phyloP scores from a whole-genome alignment of 140 eudicot genomes.

The Oenanthe javanica region DNA sequence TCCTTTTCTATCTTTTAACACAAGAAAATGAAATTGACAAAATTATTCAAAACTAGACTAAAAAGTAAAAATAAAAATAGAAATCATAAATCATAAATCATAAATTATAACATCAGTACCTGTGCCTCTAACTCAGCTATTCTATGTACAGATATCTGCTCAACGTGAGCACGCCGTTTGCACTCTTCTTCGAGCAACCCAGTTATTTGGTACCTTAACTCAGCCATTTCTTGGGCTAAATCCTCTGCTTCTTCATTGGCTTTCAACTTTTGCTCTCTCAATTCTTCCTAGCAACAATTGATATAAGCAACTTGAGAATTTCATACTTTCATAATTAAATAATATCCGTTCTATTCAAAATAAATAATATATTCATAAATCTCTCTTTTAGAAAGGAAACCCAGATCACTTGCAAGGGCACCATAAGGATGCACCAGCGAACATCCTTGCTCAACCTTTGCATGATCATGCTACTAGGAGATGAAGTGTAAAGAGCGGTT shows the following conservation, averaged over 20 bases:
- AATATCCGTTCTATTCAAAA: not conserved
- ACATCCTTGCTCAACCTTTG: not conserved
- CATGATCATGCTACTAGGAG: not conserved
- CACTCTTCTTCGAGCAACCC: conserved; percentile 87
- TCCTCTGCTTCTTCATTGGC: conserved; percentile 93
- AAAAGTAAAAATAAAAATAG: not conserved
- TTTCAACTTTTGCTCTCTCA: conserved; percentile 58
- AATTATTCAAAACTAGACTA: not conserved
- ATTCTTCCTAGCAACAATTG: conserved; percentile 50
- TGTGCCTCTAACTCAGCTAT: conserved; percentile 84
- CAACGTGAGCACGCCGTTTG: conserved; percentile 72
- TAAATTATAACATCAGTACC: conserved; percentile 27
- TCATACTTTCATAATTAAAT: not conserved
- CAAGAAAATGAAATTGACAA: conserved; percentile 9
- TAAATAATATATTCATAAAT: not conserved
- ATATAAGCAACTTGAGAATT: not conserved
- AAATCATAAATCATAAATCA: not conserved
- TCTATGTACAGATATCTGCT: conserved; percentile 74
- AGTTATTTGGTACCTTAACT: conserved; percentile 73
- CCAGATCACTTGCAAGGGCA: too few species aligned
- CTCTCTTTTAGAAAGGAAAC: not conserved
- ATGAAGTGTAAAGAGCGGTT: not conserved
- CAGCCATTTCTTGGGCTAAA: conserved; percentile 97
- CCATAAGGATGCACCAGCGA: too few species aligned
- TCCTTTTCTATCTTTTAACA: conserved; percentile 46